Percentiles rank a stretch among this genome's conserved stretches.
These are phyloP conservation scores for Thermomyces lanuginosus DNA, from an alignment of 2,329 filamentous ascomycete species.

Conservation along the genomic window DNA sequence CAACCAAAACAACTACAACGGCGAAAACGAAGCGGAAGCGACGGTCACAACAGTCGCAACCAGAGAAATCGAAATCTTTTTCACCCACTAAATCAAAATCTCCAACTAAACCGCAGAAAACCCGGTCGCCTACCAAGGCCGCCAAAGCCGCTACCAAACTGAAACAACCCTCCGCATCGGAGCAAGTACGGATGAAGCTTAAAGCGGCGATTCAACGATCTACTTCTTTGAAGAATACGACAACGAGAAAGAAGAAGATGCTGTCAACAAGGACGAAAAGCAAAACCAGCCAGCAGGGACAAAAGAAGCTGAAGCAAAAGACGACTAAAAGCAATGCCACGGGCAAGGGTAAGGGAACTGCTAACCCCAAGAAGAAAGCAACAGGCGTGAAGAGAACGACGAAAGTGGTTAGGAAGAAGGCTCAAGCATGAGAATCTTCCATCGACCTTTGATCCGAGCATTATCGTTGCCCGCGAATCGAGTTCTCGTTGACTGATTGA, in stretches of 20 bases:
- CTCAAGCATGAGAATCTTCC: no score
- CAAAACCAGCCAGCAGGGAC: not conserved
- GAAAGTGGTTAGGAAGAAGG: no score
- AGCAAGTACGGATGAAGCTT: constrained; percentile 6
- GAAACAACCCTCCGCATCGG: constrained; percentile 3
- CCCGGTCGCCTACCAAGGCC: no score
- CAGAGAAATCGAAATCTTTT: constrained; percentile 1
- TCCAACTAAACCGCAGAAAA: not conserved
- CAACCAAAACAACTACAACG: constrained; percentile 7
- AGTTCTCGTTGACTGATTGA: no score
- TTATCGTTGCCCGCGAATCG: no score
- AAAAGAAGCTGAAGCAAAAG: not conserved
- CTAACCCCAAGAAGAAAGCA: constrained; percentile 1
- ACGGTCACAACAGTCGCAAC: constrained; percentile 1
- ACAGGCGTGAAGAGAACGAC: no score
- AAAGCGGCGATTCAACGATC: constrained; percentile 6
- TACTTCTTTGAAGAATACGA: constrained; percentile 5
- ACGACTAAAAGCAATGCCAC: not conserved
- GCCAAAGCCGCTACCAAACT: not conserved
- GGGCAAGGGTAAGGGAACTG: not conserved
- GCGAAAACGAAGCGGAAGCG: constrained; percentile 6
- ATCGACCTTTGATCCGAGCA: no score
- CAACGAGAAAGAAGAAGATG: not conserved
- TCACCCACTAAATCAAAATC: no score
- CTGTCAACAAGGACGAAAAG: constrained; percentile 1